Percentiles rank a stretch among this genome's conserved stretches.
Conservation (phyloP, 768 basidiomycete genomes). For the Russula vinacea region DNA sequence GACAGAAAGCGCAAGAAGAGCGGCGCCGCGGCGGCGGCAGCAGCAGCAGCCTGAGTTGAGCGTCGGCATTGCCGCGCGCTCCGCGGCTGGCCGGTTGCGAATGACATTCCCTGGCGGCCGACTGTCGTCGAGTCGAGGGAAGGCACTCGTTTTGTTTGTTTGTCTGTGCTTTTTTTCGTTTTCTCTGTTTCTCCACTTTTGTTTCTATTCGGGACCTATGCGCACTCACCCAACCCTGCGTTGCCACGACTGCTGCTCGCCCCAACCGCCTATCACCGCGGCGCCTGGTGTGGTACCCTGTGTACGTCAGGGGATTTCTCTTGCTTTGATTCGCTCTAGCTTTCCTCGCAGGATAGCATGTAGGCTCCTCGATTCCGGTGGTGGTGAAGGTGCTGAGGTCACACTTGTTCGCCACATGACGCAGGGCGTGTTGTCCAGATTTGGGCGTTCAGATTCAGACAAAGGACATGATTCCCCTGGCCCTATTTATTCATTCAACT, state of each 20-base stretch:
- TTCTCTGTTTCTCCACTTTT: background rate
- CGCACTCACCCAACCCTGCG: background rate
- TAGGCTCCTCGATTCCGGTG: background rate
- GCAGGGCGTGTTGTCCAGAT: background rate
- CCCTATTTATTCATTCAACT: background rate
- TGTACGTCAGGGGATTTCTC: background rate
- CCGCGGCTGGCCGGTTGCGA: conserved; percentile 14
- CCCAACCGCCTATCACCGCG: background rate
- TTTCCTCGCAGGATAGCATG: background rate
- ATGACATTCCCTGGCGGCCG: background rate
- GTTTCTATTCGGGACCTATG: background rate
- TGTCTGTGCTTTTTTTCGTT: background rate
- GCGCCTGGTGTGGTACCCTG: background rate
- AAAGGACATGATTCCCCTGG: background rate
- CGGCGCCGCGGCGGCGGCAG: conserved; percentile 23
- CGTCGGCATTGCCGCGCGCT: conserved; percentile 14
- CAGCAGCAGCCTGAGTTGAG: conserved; percentile 10
- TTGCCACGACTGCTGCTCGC: background rate
- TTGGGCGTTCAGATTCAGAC: background rate
- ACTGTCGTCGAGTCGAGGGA: background rate
- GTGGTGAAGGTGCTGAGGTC: background rate
- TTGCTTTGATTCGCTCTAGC: background rate
- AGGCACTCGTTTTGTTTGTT: background rate
- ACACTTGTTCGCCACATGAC: conserved; percentile 1
- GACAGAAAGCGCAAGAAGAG: conserved; percentile 20